These are phyloP conservation scores for Hordeum vulgare DNA, from an alignment of 176 grass and related monocot genomes.

Conservation along the genomic window MorexV3_pseudomolecules_assembly NC_058520.1:123559750-123560249, in stretches of 20 bases:
- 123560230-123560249: conserved; percentile 30
- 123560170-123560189: background rate
- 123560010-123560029: background rate
- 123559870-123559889: background rate
- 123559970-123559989: background rate
- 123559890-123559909: background rate
- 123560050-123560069: conserved; percentile 21
- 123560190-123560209: conserved; percentile 21
- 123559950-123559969: background rate
- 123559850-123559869: background rate
- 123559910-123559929: background rate
- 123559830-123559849: background rate
- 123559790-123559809: background rate
- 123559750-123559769: background rate
- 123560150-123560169: conserved; percentile 17
- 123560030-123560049: background rate
- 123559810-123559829: background rate
- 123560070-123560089: conserved; percentile 11
- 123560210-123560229: conserved; percentile 33
- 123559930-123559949: background rate
- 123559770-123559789: background rate
- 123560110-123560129: conserved; percentile 3
- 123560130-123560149: conserved; percentile 25
- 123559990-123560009: background rate
- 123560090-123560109: conserved; percentile 16